Conservation (phyloP, 148 eudicot genomes). For the Heliamphora exappendiculata region DNA sequence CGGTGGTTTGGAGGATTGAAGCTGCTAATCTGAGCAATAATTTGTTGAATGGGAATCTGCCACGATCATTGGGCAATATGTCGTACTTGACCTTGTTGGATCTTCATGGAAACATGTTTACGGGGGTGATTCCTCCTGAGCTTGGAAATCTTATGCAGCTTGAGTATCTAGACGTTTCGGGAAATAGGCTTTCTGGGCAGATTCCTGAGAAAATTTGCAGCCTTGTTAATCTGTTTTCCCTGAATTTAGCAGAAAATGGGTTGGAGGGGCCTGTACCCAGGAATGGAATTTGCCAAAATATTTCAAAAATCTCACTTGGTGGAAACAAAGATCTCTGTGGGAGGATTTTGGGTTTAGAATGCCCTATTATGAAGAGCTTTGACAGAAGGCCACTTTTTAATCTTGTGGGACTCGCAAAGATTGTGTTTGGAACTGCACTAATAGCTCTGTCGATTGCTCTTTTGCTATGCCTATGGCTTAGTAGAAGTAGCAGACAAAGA, state of each 20-base stretch:
- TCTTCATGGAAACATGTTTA: constrained; percentile 38
- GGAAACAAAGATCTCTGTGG: constrained; percentile 52
- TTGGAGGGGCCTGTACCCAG: constrained; percentile 40
- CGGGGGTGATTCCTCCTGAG: constrained; percentile 30
- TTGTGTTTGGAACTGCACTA: constrained; percentile 20
- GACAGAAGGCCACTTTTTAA: constrained; percentile 11
- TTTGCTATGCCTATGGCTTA: constrained; percentile 20
- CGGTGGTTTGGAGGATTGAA: constrained; percentile 34
- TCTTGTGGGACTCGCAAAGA: constrained; percentile 22
- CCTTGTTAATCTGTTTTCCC: constrained; percentile 15
- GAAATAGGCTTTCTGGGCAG: constrained; percentile 28
- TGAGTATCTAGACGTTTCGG: constrained; percentile 33
- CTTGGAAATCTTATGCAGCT: constrained; percentile 39
- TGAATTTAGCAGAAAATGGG: constrained; percentile 30
- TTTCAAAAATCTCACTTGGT: constrained; percentile 21
- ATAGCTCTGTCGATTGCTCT: constrained; percentile 17
- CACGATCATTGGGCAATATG: constrained; percentile 37
- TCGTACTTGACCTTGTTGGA: constrained; percentile 37
- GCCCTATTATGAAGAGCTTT: constrained; percentile 29
- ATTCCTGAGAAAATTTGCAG: constrained; percentile 35
- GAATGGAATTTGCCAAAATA: constrained; percentile 33
- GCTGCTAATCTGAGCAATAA: constrained; percentile 35
- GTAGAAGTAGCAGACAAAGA: constrained; percentile 11
- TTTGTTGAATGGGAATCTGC: constrained; percentile 28
- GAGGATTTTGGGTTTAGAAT: constrained; percentile 22